Base-by-base conservation (phyloP, 2,329 filamentous ascomycete species). In the Orbilia brochopaga region DNA sequence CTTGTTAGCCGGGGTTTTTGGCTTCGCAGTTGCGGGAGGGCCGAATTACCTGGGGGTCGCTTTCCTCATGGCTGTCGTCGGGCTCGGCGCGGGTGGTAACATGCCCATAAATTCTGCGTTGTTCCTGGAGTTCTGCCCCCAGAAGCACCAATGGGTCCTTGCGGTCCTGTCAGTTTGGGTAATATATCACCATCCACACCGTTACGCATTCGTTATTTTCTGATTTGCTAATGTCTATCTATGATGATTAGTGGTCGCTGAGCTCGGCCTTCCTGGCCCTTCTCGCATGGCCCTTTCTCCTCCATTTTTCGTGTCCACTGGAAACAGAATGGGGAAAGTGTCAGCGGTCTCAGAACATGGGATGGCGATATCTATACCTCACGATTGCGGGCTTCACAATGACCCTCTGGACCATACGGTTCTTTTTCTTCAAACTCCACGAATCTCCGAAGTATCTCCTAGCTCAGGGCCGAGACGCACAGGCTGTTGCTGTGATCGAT, bases 231-330 rank as follows among this genome's bases (percentile, higher is more conserved):
- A 64, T 35, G 5, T 8, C 50, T 24, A 57, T 48, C 82, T 61
- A 77, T 80, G n/a, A 19, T 79, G 83, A 15, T 6, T 94, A 90
- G 88, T 96, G 91, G 90, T 90, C 91, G 0, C 80, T 95, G 17
- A 91, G 91, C 4, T 90, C 94, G 77, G 83, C 95, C 6, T 84
- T 88, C 63, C 87, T 89, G 1, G 88, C 87, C 1, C 79, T 90
- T 3, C 82, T 90, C 63, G 75, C 75, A 17, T 84, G 82, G 83
- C 73, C 67, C 2, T 66, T 83, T 79, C 61, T 84, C 79, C 73
- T 81, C 77, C 83, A 83, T 60, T 84, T 81, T 61, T 75, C 79
- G 0, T 75, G 79, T 64, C 32, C 74, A 63, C 44, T 79, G 15
- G 77, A 79, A 17, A 75, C 77, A 0, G 74, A 75, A 2, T 84